Base-by-base conservation (phyloP, 2,329 filamentous ascomycete genomes). In the Penicillium italicum region DNA sequence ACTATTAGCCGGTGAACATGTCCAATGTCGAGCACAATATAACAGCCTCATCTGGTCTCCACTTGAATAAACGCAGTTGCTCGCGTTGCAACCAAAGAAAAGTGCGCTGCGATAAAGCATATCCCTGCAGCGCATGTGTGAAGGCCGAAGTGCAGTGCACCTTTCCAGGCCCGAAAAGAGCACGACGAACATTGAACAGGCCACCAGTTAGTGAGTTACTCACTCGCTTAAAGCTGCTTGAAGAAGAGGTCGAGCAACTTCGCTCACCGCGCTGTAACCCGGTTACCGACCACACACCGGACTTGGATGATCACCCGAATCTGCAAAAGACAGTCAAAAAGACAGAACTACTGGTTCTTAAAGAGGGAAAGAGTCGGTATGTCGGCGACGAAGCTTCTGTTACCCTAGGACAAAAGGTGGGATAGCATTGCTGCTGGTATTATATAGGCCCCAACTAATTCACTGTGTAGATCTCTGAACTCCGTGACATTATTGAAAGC, bases 51-150 rank as follows among this genome's bases (percentile, higher is more conserved):
- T 41, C 41, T 30, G 10, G 10, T 10, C 40, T 26, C 36, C 33
- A 41, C 18, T 41, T 30, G 16, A 50, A 59, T 30, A 61, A 59
- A 40, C 61, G 62, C 18, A 68, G 66, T 38, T 74, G 71, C 41
- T 50, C 53, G n/a, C 53, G 59, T 4, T 74, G 72, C 60, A 67
- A 68, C 53, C 59, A 62, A 24, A 63, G 62, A 37, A 74, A 73
- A 50, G 58, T 73, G 20, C 64, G 67, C 14, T 74, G 71, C 42
- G 65, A 70, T 56, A 69, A 68, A 53, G 61, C 54, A 28, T 36
- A 64, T n/a, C 70, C 69, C 8, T 74, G 72, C 51, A 37, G 26
- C 4, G 31, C 43, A 1, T 67, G 64, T 37, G 16, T 60, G 5
- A 60, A 62, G 36, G 41, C 52, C 3, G 49, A 54, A 3, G 43